Conservation (phyloP, 2,329 filamentous ascomycete genomes). For the Ascochyta clinopodiicola region DNA sequence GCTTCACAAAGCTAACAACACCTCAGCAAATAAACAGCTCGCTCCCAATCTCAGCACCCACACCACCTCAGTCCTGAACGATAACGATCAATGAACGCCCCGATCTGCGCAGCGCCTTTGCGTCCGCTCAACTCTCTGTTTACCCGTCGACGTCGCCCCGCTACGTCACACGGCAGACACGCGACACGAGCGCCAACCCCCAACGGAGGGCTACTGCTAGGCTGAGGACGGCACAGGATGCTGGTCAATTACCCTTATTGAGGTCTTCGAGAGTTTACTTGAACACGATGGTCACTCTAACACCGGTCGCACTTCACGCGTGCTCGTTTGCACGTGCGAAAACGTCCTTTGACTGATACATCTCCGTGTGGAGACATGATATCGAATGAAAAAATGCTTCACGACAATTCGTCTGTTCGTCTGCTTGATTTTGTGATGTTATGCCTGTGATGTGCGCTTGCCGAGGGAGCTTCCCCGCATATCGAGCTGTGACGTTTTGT, state of each 20-base stretch:
- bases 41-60: constrained; percentile 49
- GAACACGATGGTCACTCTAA: constrained; percentile 46
- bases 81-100: constrained; percentile 37
- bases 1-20: constrained; percentile 17
- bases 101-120: constrained; percentile 35
- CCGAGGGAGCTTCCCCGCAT: constrained; percentile 21
- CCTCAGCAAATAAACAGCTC: constrained; percentile 58
- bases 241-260: constrained; percentile 46
- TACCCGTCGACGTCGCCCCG: constrained; percentile 28
- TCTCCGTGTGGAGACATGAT: constrained; percentile 47
- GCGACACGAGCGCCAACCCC: constrained; percentile 35
- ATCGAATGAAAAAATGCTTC: constrained; percentile 47
- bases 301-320: constrained; percentile 35
- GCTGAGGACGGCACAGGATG: constrained; percentile 37
- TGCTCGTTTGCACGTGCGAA: constrained; percentile 25
- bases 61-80: constrained; percentile 40
- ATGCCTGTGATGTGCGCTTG: constrained; percentile 18
- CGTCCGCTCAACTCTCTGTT: constrained; percentile 31
- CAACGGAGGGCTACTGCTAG: constrained; percentile 35
- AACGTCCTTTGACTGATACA: constrained; percentile 46
- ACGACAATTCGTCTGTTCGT: constrained; percentile 33
- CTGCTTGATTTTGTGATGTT: constrained; percentile 17
- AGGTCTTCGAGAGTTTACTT: constrained; percentile 46
- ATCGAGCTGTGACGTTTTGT: constrained; percentile 9
- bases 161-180: constrained; percentile 35